These are phyloP conservation scores for Solanum okadae DNA, from an alignment of 257 asterid species.

Conservation along the genomic window DNA sequence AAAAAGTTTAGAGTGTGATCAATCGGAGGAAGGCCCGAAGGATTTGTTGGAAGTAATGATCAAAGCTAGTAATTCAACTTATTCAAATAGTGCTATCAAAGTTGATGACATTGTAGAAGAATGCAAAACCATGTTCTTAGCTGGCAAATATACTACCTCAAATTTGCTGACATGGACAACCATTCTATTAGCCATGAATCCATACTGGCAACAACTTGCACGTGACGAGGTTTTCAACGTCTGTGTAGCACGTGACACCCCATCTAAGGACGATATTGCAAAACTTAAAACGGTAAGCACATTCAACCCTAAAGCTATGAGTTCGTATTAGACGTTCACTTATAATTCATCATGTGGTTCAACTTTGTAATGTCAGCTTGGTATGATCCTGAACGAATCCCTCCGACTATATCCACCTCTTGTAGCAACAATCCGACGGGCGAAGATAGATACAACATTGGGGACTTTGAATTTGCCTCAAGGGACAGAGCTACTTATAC, in stretches of 20 bases:
- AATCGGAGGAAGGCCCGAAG: conserved; percentile 53
- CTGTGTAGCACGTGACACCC: conserved; percentile 80
- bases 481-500: conserved; percentile 70
- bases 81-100: conserved; percentile 12
- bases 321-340: neutral
- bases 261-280: conserved; percentile 54
- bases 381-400: conserved; percentile 73
- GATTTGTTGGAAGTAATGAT: conserved; percentile 84
- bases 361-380: conserved; percentile 36
- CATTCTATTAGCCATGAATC: conserved; percentile 82
- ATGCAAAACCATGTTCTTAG: conserved; percentile 88
- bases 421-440: conserved; percentile 62
- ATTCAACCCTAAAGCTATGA: neutral
- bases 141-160: conserved; percentile 82
- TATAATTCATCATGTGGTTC: neutral
- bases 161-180: conserved; percentile 90
- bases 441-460: conserved; percentile 40
- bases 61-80: conserved; percentile 21
- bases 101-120: conserved; percentile 75
- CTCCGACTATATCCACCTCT: conserved; percentile 86
- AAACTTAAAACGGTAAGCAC: conserved; percentile 69
- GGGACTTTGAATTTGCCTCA: conserved; percentile 47
- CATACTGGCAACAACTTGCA: conserved; percentile 95
- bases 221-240: conserved; percentile 89
- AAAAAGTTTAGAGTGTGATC: conserved; percentile 6